Percentiles rank a stretch among this genome's conserved stretches.
These are phyloP conservation scores for Leishmania lainsoni DNA, from an alignment of 208 protist species.

Conservation along the genomic window DNA sequence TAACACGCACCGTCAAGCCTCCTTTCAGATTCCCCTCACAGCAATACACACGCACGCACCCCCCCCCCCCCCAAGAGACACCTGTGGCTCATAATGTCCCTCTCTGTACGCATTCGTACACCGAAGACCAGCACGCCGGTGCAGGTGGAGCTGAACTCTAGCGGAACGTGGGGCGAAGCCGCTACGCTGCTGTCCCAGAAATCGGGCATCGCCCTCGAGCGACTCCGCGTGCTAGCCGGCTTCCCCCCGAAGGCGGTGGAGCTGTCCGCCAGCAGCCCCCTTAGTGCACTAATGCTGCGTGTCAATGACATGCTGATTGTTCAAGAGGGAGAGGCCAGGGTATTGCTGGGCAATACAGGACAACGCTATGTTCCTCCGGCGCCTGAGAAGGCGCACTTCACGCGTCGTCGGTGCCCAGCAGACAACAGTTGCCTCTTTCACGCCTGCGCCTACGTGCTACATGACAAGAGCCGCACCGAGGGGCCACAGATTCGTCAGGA, in stretches of 20 bases:
- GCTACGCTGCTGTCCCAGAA: slow-evolving; percentile 17
- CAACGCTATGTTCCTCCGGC: slow-evolving; percentile 83
- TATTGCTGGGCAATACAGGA: slow-evolving; percentile 53
- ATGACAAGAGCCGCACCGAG: slow-evolving; percentile 78
- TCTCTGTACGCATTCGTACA: slow-evolving; percentile 74
- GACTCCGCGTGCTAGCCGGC: slow-evolving; percentile 65
- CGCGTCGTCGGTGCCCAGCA: slow-evolving; percentile 83
- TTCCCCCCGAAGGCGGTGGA: slow-evolving; percentile 82
- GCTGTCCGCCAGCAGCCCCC: slow-evolving; percentile 27
- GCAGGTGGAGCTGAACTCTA: slow-evolving; percentile 47
- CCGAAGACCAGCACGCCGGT: slow-evolving; percentile 47
- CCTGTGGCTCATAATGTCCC: slow-evolving; percentile 8
- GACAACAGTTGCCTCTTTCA: slow-evolving; percentile 97
- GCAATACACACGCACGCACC: too few relatives aligned
- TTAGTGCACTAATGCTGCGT: slow-evolving; percentile 45
- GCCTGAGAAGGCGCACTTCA: slow-evolving; percentile 78
- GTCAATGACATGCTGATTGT: slow-evolving; percentile 76
- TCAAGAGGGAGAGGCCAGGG: slow-evolving; percentile 76
- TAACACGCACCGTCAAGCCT: neutral
- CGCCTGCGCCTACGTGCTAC: slow-evolving; percentile 90
- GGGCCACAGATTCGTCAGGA: slow-evolving; percentile 74
- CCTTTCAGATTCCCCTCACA: neutral
- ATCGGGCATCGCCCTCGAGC: slow-evolving; percentile 40
- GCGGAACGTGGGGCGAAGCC: slow-evolving; percentile 27
- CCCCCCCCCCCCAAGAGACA: too few relatives aligned